Percentiles rank a stretch among this genome's conserved stretches.
phyloP scores from a whole-genome alignment of 306 rosid species.

The Styphnolobium japonicum region DNA sequence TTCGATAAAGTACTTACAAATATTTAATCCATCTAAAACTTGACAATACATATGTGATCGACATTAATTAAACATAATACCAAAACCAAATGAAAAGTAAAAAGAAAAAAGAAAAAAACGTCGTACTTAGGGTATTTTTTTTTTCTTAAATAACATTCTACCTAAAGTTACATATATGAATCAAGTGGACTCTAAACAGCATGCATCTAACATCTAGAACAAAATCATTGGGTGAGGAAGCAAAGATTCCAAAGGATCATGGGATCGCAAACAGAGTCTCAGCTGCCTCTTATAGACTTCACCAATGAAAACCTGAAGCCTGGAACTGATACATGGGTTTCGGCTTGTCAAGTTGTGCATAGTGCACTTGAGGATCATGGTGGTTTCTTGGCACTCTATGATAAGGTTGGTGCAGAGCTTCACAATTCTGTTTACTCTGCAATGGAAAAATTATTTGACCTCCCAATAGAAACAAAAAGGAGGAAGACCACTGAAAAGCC shows the following conservation, averaged over 20 bases:
- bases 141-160: too few relatives aligned
- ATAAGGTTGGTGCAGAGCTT: not conserved
- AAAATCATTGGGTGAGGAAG: not conserved
- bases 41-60: too few relatives aligned
- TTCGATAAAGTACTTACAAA: too few relatives aligned
- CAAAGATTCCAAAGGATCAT: not conserved
- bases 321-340: not conserved
- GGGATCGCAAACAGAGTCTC: constrained; percentile 5
- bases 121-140: too few relatives aligned
- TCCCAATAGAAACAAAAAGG: constrained; percentile 9
- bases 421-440: not conserved
- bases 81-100: too few relatives aligned
- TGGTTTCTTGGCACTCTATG: constrained; percentile 23
- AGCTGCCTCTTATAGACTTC: constrained; percentile 12
- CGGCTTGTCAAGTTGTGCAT: constrained; percentile 8
- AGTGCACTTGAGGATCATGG: constrained; percentile 27
- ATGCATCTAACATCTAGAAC: not conserved
- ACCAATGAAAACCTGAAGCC: constrained; percentile 1
- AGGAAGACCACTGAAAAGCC: constrained; percentile 28
- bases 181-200: not conserved
- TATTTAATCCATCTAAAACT: too few relatives aligned
- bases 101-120: too few relatives aligned
- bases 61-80: too few relatives aligned
- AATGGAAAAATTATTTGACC: constrained; percentile 23
- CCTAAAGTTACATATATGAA: too few relatives aligned